Evolutionary conservation across 2,329 filamentous ascomycete genomes (phyloP).

Genomic region (Sclerotiophoma versabilis): DNA sequence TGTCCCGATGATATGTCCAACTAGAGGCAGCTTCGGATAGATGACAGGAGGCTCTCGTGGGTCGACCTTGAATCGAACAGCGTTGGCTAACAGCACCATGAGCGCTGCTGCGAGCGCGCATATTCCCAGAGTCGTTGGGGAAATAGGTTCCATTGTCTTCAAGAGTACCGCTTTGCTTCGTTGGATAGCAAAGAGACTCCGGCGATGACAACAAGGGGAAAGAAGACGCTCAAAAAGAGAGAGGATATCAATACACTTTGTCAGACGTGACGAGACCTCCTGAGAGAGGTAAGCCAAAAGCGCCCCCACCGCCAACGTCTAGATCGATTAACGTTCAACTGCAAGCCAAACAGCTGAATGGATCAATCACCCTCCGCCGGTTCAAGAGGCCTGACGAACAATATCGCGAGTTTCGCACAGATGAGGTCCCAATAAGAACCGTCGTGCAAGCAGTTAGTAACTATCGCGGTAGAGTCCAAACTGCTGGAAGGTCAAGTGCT

Average conservation of each 20-base stretch:
- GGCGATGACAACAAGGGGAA: no score
- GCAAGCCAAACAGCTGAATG: background rate
- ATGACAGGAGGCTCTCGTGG: conserved; percentile 55
- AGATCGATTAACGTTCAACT: background rate
- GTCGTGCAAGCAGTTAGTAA: no score
- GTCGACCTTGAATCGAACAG: conserved; percentile 26
- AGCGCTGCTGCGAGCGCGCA: conserved; percentile 17
- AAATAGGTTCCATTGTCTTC: background rate
- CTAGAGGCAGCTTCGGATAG: conserved; percentile 51
- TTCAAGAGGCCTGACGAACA: no score
- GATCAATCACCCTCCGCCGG: background rate
- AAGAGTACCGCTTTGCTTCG: no score
- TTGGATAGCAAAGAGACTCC: no score
- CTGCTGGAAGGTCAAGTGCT: no score
- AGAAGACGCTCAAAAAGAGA: no score
- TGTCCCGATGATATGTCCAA: conserved; percentile 58
- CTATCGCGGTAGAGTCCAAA: no score
- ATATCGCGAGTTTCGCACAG: no score
- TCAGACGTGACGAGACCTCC: background rate
- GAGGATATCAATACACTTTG: background rate
- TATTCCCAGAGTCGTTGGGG: conserved; percentile 2
- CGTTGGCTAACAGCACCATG: conserved; percentile 7
- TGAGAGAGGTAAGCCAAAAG: conserved; percentile 4
- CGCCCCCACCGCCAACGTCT: conserved; percentile 1
- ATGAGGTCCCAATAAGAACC: no score